Evolutionary conservation across 257 asterid species (phyloP).

Genomic region (Solanum piurae): DNA sequence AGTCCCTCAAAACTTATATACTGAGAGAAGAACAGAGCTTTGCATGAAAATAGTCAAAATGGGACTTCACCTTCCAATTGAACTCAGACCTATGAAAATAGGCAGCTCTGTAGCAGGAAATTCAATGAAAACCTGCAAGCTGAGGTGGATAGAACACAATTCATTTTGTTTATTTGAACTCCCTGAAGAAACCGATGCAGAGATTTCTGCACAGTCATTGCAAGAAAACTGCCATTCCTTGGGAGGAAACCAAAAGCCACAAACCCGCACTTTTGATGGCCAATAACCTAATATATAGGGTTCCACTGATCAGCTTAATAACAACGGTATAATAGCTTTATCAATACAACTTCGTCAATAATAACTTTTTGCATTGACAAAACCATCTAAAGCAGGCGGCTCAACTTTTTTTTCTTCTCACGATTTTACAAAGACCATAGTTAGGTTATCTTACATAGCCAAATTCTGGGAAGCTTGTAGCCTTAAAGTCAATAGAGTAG

Average conservation of each 20-base stretch:
- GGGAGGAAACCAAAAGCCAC: slow-evolving; percentile 96
- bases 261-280: slow-evolving; percentile 77
- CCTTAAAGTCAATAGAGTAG: not conserved
- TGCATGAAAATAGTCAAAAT: not conserved
- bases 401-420: not conserved
- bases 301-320: not conserved
- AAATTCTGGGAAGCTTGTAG: not conserved
- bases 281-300: slow-evolving; percentile 57
- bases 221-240: slow-evolving; percentile 88
- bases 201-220: slow-evolving; percentile 51
- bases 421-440: not conserved
- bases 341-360: not conserved
- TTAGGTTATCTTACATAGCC: not conserved
- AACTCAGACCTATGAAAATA: slow-evolving; percentile 70
- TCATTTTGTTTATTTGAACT: slow-evolving; percentile 22
- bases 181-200: slow-evolving; percentile 21
- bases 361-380: not conserved
- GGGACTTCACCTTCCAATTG: slow-evolving; percentile 71
- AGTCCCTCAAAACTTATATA: not conserved
- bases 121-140: slow-evolving; percentile 40
- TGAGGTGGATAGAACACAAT: slow-evolving; percentile 48
- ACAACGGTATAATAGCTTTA: not conserved
- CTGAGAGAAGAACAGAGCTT: not conserved
- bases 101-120: slow-evolving; percentile 40
- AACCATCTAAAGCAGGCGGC: not conserved